phyloP scores from a whole-genome alignment of 352 stramenopile genomes.

The Pythium brachiatum region DNA sequence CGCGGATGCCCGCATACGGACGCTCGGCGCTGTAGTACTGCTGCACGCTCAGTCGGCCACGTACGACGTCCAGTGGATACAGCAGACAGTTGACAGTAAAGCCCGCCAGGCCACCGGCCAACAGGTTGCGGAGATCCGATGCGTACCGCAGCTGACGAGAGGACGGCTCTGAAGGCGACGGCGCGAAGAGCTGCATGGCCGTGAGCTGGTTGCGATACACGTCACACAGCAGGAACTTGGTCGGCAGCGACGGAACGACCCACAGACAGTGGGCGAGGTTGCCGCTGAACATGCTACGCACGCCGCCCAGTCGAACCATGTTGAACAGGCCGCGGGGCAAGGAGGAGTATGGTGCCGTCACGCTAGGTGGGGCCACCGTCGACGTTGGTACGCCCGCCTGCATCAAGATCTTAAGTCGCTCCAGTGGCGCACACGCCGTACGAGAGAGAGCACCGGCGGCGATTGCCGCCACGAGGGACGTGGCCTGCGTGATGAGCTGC shows the following conservation, averaged over 20 bases:
- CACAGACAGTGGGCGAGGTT: slow-evolving; percentile 83
- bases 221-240: slow-evolving; percentile 76
- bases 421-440: slow-evolving; percentile 66
- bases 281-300: slow-evolving; percentile 66
- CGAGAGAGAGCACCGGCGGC: slow-evolving; percentile 55
- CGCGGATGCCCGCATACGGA: slow-evolving; percentile 45
- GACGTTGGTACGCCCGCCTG: slow-evolving; percentile 33
- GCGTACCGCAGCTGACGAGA: slow-evolving; percentile 16
- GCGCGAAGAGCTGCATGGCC: slow-evolving; percentile 12
- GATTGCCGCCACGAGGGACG: slow-evolving; percentile 65
- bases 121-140: slow-evolving; percentile 53
- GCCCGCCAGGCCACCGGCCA: slow-evolving; percentile 61
- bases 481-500: slow-evolving; percentile 34
- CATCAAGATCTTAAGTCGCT: slow-evolving; percentile 83
- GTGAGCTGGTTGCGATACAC: slow-evolving; percentile 59
- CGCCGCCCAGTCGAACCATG: slow-evolving; percentile 65
- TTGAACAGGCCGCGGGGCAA: slow-evolving; percentile 52
- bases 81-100: slow-evolving; percentile 67
- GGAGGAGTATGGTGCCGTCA: slow-evolving; percentile 40
- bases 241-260: slow-evolving; percentile 76
- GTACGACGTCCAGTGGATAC: slow-evolving; percentile 78
- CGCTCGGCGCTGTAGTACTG: slow-evolving; percentile 48
- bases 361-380: slow-evolving; percentile 1
- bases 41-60: slow-evolving; percentile 67
- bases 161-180: not conserved